Percentiles rank a stretch among this genome's conserved stretches.
These are phyloP conservation scores for Oropetium thomaeum DNA, from an alignment of 176 grass and related monocot genomes.

Conservation along the genomic window DNA sequence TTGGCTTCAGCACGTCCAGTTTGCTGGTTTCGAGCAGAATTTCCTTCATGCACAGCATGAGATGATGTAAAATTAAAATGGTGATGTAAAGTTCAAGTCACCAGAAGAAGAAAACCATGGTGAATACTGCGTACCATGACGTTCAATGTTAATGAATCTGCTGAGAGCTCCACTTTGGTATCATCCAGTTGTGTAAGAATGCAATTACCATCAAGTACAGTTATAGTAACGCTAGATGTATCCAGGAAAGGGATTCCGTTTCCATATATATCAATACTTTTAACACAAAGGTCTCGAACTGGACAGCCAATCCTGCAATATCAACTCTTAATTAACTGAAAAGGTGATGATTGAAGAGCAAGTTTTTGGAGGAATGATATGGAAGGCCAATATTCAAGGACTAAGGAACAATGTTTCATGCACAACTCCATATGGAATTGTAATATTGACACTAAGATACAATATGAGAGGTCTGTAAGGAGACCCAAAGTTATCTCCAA, in stretches of 20 bases:
- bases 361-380: neutral
- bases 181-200: conserved; percentile 13
- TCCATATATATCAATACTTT: conserved; percentile 20
- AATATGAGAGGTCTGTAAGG: neutral
- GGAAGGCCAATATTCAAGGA: no score
- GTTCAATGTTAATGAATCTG: conserved; percentile 25
- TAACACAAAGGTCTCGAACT: conserved; percentile 23
- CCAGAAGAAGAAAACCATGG: neutral
- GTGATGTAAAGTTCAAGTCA: neutral
- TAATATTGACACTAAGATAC: no score
- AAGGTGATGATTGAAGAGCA: neutral
- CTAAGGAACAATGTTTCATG: no score
- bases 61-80: neutral
- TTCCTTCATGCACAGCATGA: conserved; percentile 17
- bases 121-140: conserved; percentile 7
- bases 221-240: conserved; percentile 11
- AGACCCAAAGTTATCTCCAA: neutral
- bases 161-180: conserved; percentile 20
- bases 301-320: conserved; percentile 34
- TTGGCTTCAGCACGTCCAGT: conserved; percentile 24
- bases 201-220: conserved; percentile 33
- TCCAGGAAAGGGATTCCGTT: conserved; percentile 34
- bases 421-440: no score
- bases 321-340: conserved; percentile 6
- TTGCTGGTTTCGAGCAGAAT: conserved; percentile 24